phyloP scores from a whole-genome alignment of 331 rosid genomes.

The Erythrophleum ivorense region DNA sequence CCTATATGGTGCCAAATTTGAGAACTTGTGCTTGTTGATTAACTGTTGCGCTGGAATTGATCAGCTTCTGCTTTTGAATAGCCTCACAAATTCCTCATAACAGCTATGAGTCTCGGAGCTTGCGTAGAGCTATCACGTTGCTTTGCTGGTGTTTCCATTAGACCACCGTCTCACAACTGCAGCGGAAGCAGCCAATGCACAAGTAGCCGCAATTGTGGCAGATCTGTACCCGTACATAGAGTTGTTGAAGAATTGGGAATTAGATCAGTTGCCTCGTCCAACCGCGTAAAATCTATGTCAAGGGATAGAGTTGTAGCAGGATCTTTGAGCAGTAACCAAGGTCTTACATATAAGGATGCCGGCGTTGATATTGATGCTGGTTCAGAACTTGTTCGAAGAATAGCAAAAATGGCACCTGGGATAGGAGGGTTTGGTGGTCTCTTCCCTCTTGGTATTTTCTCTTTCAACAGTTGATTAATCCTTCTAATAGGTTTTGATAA shows the following conservation, averaged over 20 bases:
- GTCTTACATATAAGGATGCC: slow-evolving; percentile 68
- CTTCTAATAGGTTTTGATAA: neutral
- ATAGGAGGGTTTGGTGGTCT: slow-evolving; percentile 78
- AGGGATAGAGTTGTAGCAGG: slow-evolving; percentile 19
- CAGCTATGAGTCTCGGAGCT: slow-evolving; percentile 39
- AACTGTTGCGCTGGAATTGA: neutral
- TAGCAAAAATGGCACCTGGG: slow-evolving; percentile 74
- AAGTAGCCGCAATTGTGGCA: slow-evolving; percentile 9
- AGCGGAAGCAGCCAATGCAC: neutral
- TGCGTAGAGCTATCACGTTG: slow-evolving; percentile 40
- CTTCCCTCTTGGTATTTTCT: slow-evolving; percentile 63
- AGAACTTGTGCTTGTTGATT: neutral
- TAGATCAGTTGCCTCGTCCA: neutral
- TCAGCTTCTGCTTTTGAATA: neutral
- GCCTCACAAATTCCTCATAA: slow-evolving; percentile 4
- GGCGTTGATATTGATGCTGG: slow-evolving; percentile 82
- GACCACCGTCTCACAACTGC: slow-evolving; percentile 14
- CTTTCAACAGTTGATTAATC: neutral
- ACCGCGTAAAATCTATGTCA: slow-evolving; percentile 26
- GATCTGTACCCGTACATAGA: slow-evolving; percentile 20
- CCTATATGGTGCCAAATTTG: neutral
- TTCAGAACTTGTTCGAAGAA: slow-evolving; percentile 64
- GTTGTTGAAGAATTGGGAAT: slow-evolving; percentile 10
- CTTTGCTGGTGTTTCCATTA: slow-evolving; percentile 22
- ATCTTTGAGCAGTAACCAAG: slow-evolving; percentile 8